Evolutionary conservation across 306 rosid species (phyloP).

Genomic region (Pyrus bretschneideri): DNA sequence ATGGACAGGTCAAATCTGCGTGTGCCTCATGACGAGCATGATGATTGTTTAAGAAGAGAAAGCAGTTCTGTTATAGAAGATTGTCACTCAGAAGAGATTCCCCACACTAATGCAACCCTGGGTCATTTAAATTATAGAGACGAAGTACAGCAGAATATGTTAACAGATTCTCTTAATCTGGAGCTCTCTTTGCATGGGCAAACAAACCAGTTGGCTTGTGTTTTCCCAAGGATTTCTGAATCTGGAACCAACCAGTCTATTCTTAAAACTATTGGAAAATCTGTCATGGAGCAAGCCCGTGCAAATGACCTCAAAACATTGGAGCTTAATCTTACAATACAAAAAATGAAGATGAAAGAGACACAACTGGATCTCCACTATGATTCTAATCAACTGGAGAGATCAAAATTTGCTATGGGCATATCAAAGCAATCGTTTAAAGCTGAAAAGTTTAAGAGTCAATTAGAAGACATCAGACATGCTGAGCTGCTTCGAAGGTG

Average conservation of each 20-base stretch:
- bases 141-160: constrained; percentile 27
- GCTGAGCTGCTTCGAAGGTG: constrained; percentile 65
- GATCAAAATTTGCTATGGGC: constrained; percentile 63
- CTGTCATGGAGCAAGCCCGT: constrained; percentile 58
- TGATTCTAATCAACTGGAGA: constrained; percentile 50
- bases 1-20: constrained; percentile 21
- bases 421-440: constrained; percentile 61
- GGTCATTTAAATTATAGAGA: constrained; percentile 34
- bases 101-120: constrained; percentile 4
- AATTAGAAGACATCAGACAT: constrained; percentile 62
- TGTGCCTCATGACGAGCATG: constrained; percentile 16
- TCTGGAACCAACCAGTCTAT: constrained; percentile 22
- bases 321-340: constrained; percentile 52
- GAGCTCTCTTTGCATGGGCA: constrained; percentile 37
- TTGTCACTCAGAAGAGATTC: constrained; percentile 19
- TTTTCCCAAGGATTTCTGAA: constrained; percentile 28
- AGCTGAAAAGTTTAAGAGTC: constrained; percentile 69
- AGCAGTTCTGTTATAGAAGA: constrained; percentile 26
- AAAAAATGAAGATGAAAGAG: constrained; percentile 44
- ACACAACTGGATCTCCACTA: constrained; percentile 40
- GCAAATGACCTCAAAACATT: constrained; percentile 62
- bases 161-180: constrained; percentile 26
- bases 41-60: constrained; percentile 17
- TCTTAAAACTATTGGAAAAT: constrained; percentile 36
- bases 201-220: constrained; percentile 35